Evolutionary conservation across 108 stramenopile genomes (phyloP).

Genomic region (Skeletonema tropicum): DNA sequence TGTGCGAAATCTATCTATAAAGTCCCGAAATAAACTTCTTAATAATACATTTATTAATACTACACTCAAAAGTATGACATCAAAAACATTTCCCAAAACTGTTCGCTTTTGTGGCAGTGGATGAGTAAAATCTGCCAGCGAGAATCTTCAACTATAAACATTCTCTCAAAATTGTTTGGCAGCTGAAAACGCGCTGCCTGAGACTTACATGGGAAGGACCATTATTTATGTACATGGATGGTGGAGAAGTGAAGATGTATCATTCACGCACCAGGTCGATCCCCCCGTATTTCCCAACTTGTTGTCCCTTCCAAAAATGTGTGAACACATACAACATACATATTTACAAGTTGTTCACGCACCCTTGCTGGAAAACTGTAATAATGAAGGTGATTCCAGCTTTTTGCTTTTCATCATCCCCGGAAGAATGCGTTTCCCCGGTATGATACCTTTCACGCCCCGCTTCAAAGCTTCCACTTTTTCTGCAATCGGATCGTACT

Average conservation of each 20-base stretch:
- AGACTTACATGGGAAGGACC: too few species aligned
- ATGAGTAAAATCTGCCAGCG: neutral
- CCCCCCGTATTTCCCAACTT: too few species aligned
- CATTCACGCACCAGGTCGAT: neutral
- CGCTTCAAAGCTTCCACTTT: constrained; percentile 5
- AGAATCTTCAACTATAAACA: too few species aligned
- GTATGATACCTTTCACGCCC: neutral
- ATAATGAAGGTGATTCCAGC: neutral
- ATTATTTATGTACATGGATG: neutral
- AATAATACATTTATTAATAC: neutral
- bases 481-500: constrained; percentile 14
- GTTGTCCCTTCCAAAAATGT: too few species aligned
- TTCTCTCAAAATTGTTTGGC: neutral
- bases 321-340: too few species aligned
- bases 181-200: neutral
- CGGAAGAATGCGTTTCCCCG: neutral
- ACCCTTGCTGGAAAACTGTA: neutral
- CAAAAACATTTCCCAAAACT: too few species aligned
- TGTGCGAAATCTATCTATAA: too few species aligned
- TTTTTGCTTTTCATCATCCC: neutral
- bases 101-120: neutral
- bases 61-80: neutral
- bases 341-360: neutral
- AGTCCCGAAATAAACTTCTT: too few species aligned
- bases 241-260: neutral